These are phyloP conservation scores for Boletus hoseneyae DNA, from an alignment of 1,284 basidiomycete species.

Conservation along the genomic window DNA sequence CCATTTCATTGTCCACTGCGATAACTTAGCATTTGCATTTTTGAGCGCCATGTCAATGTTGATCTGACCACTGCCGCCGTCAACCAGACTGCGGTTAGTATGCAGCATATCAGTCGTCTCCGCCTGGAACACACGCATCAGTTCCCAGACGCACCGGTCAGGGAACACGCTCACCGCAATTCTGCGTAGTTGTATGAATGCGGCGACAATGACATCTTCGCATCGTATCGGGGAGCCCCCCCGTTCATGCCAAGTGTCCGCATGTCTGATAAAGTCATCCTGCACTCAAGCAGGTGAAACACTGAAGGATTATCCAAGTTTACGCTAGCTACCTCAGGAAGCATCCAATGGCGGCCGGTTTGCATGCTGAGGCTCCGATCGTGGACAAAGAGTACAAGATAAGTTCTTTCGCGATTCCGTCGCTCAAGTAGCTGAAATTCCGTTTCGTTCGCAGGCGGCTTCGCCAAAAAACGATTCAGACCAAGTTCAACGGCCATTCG, in stretches of 20 bases:
- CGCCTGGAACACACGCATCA: slow-evolving; percentile 41
- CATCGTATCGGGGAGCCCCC: slow-evolving; percentile 55
- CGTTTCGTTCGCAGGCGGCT: slow-evolving; percentile 54
- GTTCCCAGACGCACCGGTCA: slow-evolving; percentile 2
- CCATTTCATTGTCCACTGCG: slow-evolving; percentile 69
- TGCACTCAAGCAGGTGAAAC: slow-evolving; percentile 16
- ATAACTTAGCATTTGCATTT: slow-evolving; percentile 67
- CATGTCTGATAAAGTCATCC: slow-evolving; percentile 68
- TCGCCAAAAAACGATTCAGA: slow-evolving; percentile 62
- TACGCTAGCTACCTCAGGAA: slow-evolving; percentile 52
- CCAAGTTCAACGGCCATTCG: slow-evolving; percentile 81
- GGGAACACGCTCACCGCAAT: slow-evolving; percentile 55
- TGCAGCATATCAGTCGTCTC: slow-evolving; percentile 75
- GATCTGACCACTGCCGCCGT: slow-evolving; percentile 52
- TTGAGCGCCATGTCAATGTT: slow-evolving; percentile 68
- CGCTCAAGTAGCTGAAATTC: slow-evolving; percentile 65
- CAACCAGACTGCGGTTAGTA: slow-evolving; percentile 45
- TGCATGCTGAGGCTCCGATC: slow-evolving; percentile 80
- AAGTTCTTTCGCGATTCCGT: slow-evolving; percentile 78
- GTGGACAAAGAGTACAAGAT: slow-evolving; percentile 78
- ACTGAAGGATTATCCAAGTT: slow-evolving; percentile 1
- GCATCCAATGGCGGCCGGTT: slow-evolving; percentile 81
- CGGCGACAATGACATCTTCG: slow-evolving; percentile 74
- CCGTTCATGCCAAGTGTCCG: slow-evolving; percentile 65
- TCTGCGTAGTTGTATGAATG: slow-evolving; percentile 69